Conservation (phyloP, 108 stramenopile genomes). For the Fistulifera solaris region DNA sequence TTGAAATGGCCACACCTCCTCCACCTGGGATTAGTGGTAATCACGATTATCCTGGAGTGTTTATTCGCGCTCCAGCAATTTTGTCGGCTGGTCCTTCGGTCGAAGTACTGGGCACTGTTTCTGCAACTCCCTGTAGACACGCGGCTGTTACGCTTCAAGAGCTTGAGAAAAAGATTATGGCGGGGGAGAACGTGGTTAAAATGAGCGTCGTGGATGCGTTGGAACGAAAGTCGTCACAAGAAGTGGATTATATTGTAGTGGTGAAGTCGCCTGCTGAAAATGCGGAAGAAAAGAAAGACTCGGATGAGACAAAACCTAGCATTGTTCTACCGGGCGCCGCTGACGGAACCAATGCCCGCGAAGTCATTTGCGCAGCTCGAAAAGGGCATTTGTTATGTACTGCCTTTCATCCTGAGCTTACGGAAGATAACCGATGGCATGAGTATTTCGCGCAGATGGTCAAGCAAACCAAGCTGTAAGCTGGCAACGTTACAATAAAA, state of each 20-base stretch:
- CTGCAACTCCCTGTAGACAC: conserved; percentile 80
- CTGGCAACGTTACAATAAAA: too few relatives aligned
- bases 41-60: conserved; percentile 81
- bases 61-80: conserved; percentile 98
- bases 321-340: conserved; percentile 73
- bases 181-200: conserved; percentile 65
- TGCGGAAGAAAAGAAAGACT: conserved; percentile 19
- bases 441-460: conserved; percentile 87
- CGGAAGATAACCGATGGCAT: conserved; percentile 90
- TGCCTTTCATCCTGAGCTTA: conserved; percentile 97
- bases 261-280: conserved; percentile 14
- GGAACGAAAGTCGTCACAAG: conserved; percentile 45
- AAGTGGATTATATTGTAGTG: conserved; percentile 33
- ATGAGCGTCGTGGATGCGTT: conserved; percentile 73
- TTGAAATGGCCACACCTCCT: conserved; percentile 81
- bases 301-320: conserved; percentile 14
- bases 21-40: conserved; percentile 36
- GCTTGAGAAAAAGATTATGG: conserved; percentile 63
- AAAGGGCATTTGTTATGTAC: conserved; percentile 80
- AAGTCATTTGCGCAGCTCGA: conserved; percentile 91
- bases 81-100: conserved; percentile 65
- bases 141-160: conserved; percentile 78
- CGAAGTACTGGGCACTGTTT: conserved; percentile 77
- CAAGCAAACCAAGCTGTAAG: too few relatives aligned
- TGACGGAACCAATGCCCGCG: conserved; percentile 68